Percentiles rank a stretch among this genome's conserved stretches.
Conservation (phyloP, 768 basidiomycete genomes). For the Boletus tylopilopsis region DNA sequence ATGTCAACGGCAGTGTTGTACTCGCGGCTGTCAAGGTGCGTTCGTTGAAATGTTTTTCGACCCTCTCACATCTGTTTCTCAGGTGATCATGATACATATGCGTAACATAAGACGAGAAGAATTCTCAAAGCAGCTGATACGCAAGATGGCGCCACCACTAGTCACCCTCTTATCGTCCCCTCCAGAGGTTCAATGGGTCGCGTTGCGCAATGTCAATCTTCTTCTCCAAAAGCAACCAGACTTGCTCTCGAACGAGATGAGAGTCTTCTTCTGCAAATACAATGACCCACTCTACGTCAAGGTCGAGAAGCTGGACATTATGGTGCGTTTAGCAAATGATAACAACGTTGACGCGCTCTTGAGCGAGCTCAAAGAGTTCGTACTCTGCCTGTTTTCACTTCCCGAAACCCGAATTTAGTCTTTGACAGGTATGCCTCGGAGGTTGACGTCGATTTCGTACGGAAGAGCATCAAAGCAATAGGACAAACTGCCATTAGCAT, state of each 20-base stretch:
- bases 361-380: slow-evolving; percentile 94
- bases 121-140: slow-evolving; percentile 75
- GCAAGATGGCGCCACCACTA: slow-evolving; percentile 96
- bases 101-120: slow-evolving; percentile 78
- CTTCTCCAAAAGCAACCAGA: slow-evolving; percentile 91
- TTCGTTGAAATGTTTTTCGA: background rate
- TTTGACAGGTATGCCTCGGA: slow-evolving; percentile 85
- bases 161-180: slow-evolving; percentile 96
- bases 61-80: background rate
- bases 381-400: slow-evolving; percentile 7
- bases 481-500: slow-evolving; percentile 97
- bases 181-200: slow-evolving; percentile 98
- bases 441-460: slow-evolving; percentile 97
- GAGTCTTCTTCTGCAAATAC: slow-evolving; percentile 99
- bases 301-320: slow-evolving; percentile 97
- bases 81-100: slow-evolving; percentile 99
- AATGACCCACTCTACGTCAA: slow-evolving; percentile 99
- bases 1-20: slow-evolving; percentile 93
- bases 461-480: slow-evolving; percentile 91
- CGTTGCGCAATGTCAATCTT: slow-evolving; percentile 93
- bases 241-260: slow-evolving; percentile 91
- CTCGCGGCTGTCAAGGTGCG: slow-evolving; percentile 91
- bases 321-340: slow-evolving; percentile 90
- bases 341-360: slow-evolving; percentile 92
- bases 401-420: background rate